A percentile compares a stretch with the other conserved stretches of the same genome.
Conservation (phyloP, 805 yeast genomes). For the Ogataea populi-albae region DNA sequence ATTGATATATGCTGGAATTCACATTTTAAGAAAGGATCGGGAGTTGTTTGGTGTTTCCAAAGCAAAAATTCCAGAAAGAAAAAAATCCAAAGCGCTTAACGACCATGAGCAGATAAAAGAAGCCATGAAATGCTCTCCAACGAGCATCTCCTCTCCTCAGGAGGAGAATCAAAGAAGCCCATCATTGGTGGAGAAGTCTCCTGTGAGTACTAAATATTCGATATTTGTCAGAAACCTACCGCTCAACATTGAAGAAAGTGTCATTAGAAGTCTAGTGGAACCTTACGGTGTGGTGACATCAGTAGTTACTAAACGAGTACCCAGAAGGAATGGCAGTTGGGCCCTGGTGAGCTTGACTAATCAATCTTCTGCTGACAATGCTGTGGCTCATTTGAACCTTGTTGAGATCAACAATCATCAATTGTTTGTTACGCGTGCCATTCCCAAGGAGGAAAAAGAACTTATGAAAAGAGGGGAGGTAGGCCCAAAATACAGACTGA, state of each 20-base stretch:
- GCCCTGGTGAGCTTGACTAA: conserved; percentile 30
- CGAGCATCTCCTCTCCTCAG: background rate
- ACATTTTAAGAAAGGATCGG: conserved; percentile 29
- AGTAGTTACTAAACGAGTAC: conserved; percentile 27
- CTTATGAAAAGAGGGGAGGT: conserved; percentile 20
- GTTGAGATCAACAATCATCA: conserved; percentile 29
- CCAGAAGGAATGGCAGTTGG: conserved; percentile 31
- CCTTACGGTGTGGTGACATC: conserved; percentile 32
- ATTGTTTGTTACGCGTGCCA: conserved; percentile 32
- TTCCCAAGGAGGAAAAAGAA: conserved; percentile 32
- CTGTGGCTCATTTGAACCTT: conserved; percentile 26
- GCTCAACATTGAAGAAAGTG: conserved; percentile 22
- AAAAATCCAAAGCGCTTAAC: no score
- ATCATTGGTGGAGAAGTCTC: conserved; percentile 4
- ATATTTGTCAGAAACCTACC: conserved; percentile 34
- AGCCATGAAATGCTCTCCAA: background rate
- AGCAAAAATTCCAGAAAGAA: background rate
- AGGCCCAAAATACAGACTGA: conserved; percentile 21
- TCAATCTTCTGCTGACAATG: conserved; percentile 25
- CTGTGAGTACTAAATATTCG: conserved; percentile 26
- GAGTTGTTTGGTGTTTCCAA: conserved; percentile 18
- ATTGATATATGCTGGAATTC: conserved; percentile 28
- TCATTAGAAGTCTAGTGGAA: conserved; percentile 25
- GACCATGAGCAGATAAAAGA: background rate
- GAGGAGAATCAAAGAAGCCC: background rate